Base-by-base conservation (phyloP, 805 yeast species). In the Nakazawaea ambrosiae region DNA sequence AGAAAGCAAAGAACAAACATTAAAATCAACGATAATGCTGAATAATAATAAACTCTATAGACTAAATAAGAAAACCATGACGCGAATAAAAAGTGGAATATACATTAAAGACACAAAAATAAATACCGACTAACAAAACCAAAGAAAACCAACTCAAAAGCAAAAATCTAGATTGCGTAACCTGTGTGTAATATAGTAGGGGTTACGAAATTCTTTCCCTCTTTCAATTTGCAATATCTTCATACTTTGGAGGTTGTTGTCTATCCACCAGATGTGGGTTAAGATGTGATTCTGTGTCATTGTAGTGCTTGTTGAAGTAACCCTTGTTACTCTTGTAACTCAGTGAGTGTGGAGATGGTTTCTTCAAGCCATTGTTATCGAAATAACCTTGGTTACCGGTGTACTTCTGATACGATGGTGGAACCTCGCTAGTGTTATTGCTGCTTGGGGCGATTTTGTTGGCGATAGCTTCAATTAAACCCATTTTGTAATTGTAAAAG, bases 381-480 rank as follows among this genome's bases (percentile, higher is more conserved):
- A 16, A 37, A 16, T 27, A 33, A 20, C 40, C 40, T 8, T 25
- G 26, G 17, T 37, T 37, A 16, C 40, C 40, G 6, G 11, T n/a
- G 20, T 31, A 32, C 9, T 23, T 25, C 5, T 9, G 17, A 16
- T 35, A 29, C 20, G 28, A 18, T 11, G 33, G 38, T 7, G 32
- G 37, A 16, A 7, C 19, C 12, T 10, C 5, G 7, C 17, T n/a
- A 5, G 6, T 14, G 7, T n/a, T 16, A n/a, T 18, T 9, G 7
- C n/a, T 10, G 6, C 7, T 14, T 7, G 19, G 4, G 6, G 38
- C 16, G 11, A 35, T 29, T 17, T 35, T 35, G 16, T 28, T 22
- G 16, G 38, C 38, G 4, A 35, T 28, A 10, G 5, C 5, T 10
- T 23, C 23, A 24, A 35, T 9, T 14, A 35, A n/a, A 10, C 38